These are phyloP conservation scores for Eremochloa ophiuroides DNA, from an alignment of 176 grass and related monocot genomes.

Conservation along the genomic window DNA sequence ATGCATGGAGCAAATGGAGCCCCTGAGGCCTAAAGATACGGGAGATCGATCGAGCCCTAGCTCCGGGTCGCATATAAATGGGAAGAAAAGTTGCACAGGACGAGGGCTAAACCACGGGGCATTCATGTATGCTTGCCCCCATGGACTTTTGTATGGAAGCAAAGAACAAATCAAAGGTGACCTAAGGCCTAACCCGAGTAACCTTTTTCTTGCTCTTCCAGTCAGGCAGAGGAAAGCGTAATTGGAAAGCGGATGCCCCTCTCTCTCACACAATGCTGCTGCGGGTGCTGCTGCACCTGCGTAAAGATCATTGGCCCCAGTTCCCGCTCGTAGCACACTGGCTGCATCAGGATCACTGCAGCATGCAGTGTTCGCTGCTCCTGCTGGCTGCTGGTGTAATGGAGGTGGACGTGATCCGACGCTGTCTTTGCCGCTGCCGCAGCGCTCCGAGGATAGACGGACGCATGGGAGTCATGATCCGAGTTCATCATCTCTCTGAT, in stretches of 20 bases:
- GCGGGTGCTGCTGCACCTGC: not conserved
- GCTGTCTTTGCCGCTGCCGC: not conserved
- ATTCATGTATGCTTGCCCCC: not conserved
- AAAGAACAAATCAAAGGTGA: constrained; percentile 19
- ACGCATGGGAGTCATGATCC: constrained; percentile 19
- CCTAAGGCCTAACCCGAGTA: not conserved
- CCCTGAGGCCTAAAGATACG: constrained; percentile 35
- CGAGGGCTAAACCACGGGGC: not conserved
- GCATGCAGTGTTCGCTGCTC: not conserved
- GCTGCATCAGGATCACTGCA: not conserved
- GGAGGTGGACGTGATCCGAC: constrained; percentile 2
- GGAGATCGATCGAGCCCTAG: constrained; percentile 25
- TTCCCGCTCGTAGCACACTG: not conserved
- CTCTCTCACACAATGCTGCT: not conserved
- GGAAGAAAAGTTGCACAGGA: constrained; percentile 50
- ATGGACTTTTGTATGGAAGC: not conserved
- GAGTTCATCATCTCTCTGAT: constrained; percentile 24
- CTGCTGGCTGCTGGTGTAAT: not conserved
- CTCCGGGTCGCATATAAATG: constrained; percentile 48
- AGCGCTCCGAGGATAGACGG: not conserved
- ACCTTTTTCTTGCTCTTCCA: constrained; percentile 24
- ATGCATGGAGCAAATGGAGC: not conserved
- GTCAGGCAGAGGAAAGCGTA: not conserved
- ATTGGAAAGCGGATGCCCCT: constrained; percentile 35
- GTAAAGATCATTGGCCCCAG: not conserved